These are phyloP conservation scores for Moesziomyces sp. DNA, from an alignment of 1,284 basidiomycete genomes.

Conservation along the genomic window DNA sequence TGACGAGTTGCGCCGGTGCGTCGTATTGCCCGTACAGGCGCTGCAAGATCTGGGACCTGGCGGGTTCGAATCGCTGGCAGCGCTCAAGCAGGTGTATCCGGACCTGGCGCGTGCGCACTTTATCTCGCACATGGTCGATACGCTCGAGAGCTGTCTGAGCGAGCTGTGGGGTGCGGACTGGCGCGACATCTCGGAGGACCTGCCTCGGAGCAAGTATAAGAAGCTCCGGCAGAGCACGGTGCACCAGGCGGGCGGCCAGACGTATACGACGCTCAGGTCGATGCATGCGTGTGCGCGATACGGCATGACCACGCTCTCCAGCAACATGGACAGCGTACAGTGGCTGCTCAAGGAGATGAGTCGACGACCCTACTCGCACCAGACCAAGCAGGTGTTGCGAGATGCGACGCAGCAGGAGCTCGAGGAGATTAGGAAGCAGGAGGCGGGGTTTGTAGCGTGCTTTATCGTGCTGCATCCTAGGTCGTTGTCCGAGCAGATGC, in stretches of 20 bases:
- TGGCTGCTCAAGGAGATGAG: conserved; percentile 53
- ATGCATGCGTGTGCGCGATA: conserved; percentile 33
- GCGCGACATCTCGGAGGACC: conserved; percentile 30
- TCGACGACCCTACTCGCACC: conserved; percentile 21
- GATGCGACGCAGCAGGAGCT: conserved; percentile 7
- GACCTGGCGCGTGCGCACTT: conserved; percentile 34
- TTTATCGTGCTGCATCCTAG: conserved; percentile 51
- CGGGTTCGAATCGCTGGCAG: conserved; percentile 18
- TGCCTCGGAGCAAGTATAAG: conserved; percentile 38
- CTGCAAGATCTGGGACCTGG: conserved; percentile 35
- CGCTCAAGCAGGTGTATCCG: conserved; percentile 28
- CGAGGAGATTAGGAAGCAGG: conserved; percentile 3
- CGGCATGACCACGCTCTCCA: conserved; percentile 52
- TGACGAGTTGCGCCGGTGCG: conserved; percentile 14
- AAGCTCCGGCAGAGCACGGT: conserved; percentile 31
- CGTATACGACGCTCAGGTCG: conserved; percentile 25
- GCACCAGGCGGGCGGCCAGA: conserved; percentile 35
- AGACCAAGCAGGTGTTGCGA: conserved; percentile 5
- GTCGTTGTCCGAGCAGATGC: conserved; percentile 54
- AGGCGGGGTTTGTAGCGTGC: conserved; percentile 8
- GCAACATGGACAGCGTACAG: conserved; percentile 52
- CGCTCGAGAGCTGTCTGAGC: conserved; percentile 36
- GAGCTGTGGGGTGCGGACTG: conserved; percentile 43
- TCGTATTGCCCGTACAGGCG: conserved; percentile 28
- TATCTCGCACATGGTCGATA: conserved; percentile 43